Percentiles rank a stretch among this genome's conserved stretches.
Conservation (phyloP, 345 rosid genomes). For the Kandelia obovata region DNA sequence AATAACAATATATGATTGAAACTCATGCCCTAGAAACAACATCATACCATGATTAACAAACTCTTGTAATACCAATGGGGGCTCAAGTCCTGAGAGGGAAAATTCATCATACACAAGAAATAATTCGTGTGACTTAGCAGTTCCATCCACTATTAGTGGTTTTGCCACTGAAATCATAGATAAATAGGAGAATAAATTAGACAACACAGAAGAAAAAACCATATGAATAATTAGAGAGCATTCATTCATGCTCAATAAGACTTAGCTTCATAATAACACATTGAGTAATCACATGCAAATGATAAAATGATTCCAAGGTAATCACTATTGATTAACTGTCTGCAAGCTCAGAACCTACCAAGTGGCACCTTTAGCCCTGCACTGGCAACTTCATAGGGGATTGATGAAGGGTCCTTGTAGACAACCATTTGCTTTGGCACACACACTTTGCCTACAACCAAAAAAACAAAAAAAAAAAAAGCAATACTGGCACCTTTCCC, state of each 20-base stretch:
- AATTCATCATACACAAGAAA: conserved; percentile 69
- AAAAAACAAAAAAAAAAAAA: no score
- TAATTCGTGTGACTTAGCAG: conserved; percentile 77
- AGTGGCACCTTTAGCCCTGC: conserved; percentile 78
- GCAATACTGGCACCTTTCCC: neutral
- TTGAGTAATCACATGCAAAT: neutral
- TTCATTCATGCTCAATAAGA: neutral
- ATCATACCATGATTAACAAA: conserved; percentile 85
- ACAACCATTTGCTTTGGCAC: conserved; percentile 81
- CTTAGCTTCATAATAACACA: neutral
- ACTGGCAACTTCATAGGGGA: conserved; percentile 45
- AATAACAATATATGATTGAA: conserved; percentile 1
- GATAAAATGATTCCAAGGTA: conserved; percentile 2
- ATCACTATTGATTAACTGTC: neutral
- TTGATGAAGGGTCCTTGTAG: conserved; percentile 52
- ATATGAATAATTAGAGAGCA: neutral
- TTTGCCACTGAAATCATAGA: conserved; percentile 63
- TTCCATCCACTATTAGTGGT: conserved; percentile 86
- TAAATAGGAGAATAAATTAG: conserved; percentile 9
- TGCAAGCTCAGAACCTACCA: conserved; percentile 38
- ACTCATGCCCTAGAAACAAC: neutral
- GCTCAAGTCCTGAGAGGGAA: conserved; percentile 74
- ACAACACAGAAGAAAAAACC: conserved; percentile 4
- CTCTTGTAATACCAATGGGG: conserved; percentile 86
- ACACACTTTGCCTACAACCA: conserved; percentile 53